Evolutionary conservation across 2,329 filamentous ascomycete genomes (phyloP).

Genomic region (Colletotrichum tofieldiae): DNA sequence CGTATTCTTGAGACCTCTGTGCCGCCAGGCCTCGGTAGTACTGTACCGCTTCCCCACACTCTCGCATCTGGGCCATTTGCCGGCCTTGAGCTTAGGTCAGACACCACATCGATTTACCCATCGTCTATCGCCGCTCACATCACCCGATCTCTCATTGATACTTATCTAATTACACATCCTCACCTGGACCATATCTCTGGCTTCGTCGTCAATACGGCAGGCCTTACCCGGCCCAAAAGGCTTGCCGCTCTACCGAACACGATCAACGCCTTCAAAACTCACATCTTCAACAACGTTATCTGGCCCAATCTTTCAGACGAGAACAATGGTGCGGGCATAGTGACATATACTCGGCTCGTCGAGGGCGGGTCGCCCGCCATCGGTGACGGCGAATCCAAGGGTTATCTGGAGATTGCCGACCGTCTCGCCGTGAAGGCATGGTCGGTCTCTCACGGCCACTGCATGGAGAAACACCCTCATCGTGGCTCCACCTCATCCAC

Average conservation of each 20-base stretch:
- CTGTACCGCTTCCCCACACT: conserved; percentile 65
- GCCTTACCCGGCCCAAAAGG: conserved; percentile 85
- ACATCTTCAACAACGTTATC: conserved; percentile 98
- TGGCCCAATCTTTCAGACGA: conserved; percentile 99
- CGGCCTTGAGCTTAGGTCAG: conserved; percentile 79
- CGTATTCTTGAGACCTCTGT: conserved; percentile 77
- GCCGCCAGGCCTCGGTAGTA: conserved; percentile 54
- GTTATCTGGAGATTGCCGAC: conserved; percentile 91
- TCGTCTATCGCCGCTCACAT: conserved; percentile 85
- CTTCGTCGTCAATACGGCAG: conserved; percentile 93
- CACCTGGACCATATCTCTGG: conserved; percentile 95
- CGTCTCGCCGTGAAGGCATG: conserved; percentile 91
- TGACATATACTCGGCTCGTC: conserved; percentile 90
- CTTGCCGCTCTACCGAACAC: conserved; percentile 89
- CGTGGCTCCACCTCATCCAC: conserved; percentile 62
- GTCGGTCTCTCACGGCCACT: conserved; percentile 91
- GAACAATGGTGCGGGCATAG: conserved; percentile 91
- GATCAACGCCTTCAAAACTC: conserved; percentile 91
- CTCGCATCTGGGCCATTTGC: conserved; percentile 82
- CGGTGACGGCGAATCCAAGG: conserved; percentile 83
- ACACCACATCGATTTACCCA: conserved; percentile 65
- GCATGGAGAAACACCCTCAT: conserved; percentile 79
- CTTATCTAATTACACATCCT: conserved; percentile 95
- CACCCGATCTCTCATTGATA: conserved; percentile 84
- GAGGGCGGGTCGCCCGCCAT: conserved; percentile 91